Conservation (phyloP, 164 flowering plant genomes). For the Nymphaea thermarum region DNA sequence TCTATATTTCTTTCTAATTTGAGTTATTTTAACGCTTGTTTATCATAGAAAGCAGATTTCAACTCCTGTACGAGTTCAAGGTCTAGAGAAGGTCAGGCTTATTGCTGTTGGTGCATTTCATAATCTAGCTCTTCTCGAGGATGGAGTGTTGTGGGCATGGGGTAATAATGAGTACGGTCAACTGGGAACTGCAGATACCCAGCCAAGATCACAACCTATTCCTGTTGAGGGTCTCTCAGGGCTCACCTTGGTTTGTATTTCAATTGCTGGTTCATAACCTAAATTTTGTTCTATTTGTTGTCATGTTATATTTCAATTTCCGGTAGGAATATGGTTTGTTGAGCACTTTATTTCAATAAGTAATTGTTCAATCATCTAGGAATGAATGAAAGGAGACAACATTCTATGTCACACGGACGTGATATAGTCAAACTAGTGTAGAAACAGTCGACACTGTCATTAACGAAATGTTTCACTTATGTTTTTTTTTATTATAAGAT, state of each 20-base stretch:
- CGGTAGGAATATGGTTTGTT: too few species aligned
- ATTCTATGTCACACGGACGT: too few species aligned
- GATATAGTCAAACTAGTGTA: too few species aligned
- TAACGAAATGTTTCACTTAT: too few species aligned
- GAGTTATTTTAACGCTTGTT: neutral
- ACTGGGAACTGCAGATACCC: constrained; percentile 99
- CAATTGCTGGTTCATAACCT: neutral
- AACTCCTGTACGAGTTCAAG: constrained; percentile 91
- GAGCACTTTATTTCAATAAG: too few species aligned
- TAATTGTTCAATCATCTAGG: too few species aligned
- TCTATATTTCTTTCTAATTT: too few species aligned
- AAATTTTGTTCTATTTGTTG: too few species aligned
- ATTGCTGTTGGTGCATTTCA: constrained; percentile 99
- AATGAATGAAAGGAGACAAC: too few species aligned
- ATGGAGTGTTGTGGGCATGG: constrained; percentile 94
- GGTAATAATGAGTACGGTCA: constrained; percentile 99
- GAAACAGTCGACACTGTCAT: too few species aligned
- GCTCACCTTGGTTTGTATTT: constrained; percentile 63
- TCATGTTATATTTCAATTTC: too few species aligned
- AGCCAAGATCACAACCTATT: constrained; percentile 93
- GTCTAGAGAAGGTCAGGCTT: constrained; percentile 76
- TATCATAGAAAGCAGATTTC: constrained; percentile 74
- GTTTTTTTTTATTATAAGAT: too few species aligned
- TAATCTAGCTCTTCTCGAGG: constrained; percentile 85
- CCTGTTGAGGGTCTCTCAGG: constrained; percentile 76